These are phyloP conservation scores for Solanum chaucha DNA, from an alignment of 257 asterid species.

Conservation along the genomic window DNA sequence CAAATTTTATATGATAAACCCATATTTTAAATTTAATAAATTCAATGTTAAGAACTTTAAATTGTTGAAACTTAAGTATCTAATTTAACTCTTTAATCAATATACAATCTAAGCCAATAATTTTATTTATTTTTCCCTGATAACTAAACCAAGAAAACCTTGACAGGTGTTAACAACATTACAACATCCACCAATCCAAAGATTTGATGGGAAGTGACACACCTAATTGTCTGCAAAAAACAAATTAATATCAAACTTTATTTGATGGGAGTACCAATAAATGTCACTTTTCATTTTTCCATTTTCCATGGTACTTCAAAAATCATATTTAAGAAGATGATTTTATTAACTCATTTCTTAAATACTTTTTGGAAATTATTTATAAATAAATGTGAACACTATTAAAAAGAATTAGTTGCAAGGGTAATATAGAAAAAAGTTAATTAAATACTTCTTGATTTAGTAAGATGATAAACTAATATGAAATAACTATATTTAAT, in stretches of 20 bases:
- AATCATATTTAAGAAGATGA: too few species aligned
- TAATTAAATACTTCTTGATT: too few species aligned
- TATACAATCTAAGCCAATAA: neutral
- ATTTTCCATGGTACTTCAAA: too few species aligned
- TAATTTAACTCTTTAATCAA: neutral
- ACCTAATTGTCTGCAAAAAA: neutral
- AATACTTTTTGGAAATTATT: too few species aligned
- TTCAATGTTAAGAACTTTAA: neutral
- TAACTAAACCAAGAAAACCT: neutral
- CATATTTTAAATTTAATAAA: neutral
- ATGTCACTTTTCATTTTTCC: too few species aligned
- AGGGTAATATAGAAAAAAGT: too few species aligned
- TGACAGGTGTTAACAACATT: neutral
- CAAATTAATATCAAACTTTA: neutral
- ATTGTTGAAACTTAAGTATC: neutral
- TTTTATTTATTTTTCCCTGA: neutral
- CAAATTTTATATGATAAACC: neutral
- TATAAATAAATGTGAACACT: too few species aligned
- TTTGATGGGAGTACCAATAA: too few species aligned
- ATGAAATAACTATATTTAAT: too few species aligned
- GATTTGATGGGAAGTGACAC: neutral
- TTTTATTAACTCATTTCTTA: too few species aligned
- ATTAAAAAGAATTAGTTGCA: too few species aligned
- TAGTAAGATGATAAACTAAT: neutral
- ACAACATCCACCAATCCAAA: neutral